A percentile compares a stretch with the other conserved stretches of the same genome.
Conservation (phyloP, 768 basidiomycete genomes). For the Lactifluus pinguis region DNA sequence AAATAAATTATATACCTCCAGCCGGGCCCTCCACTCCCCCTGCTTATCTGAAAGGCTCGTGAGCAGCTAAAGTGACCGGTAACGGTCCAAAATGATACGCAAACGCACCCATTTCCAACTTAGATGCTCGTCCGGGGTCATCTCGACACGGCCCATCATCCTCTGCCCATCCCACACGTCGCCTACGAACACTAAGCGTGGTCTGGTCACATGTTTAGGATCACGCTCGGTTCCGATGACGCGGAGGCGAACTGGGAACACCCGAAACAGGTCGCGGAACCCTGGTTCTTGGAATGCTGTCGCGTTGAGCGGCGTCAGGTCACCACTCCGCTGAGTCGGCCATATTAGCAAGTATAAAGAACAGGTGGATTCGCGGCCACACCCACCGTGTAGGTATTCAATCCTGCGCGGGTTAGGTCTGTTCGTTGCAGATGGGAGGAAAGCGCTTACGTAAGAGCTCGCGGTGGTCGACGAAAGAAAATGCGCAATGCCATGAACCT, state of each 20-base stretch:
- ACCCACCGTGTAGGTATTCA: slow-evolving; percentile 34
- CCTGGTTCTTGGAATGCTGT: slow-evolving; percentile 42
- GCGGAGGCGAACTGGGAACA: slow-evolving; percentile 38
- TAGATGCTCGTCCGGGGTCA: slow-evolving; percentile 49
- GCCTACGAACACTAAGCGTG: slow-evolving; percentile 46
- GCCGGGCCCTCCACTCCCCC: slow-evolving; percentile 24
- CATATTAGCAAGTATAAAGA: neutral
- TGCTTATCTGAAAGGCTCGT: slow-evolving; percentile 5
- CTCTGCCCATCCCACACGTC: slow-evolving; percentile 38
- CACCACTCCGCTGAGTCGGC: slow-evolving; percentile 22
- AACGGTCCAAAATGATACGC: neutral
- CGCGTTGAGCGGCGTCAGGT: slow-evolving; percentile 30
- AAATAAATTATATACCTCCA: slow-evolving; percentile 14
- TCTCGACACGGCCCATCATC: slow-evolving; percentile 44
- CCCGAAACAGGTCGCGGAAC: slow-evolving; percentile 45
- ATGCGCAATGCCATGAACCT: slow-evolving; percentile 54
- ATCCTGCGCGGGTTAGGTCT: slow-evolving; percentile 29
- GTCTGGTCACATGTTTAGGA: slow-evolving; percentile 40
- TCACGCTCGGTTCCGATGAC: slow-evolving; percentile 36
- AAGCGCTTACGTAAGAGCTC: slow-evolving; percentile 48
- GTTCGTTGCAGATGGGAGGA: too few relatives aligned
- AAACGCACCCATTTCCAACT: slow-evolving; percentile 56
- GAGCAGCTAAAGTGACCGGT: neutral
- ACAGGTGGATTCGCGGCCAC: neutral
- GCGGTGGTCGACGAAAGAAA: slow-evolving; percentile 61